Evolutionary conservation across 345 rosid species (phyloP), one percentile per base, ranked within the genome.

Genomic region (Linum lewisii): DNA sequence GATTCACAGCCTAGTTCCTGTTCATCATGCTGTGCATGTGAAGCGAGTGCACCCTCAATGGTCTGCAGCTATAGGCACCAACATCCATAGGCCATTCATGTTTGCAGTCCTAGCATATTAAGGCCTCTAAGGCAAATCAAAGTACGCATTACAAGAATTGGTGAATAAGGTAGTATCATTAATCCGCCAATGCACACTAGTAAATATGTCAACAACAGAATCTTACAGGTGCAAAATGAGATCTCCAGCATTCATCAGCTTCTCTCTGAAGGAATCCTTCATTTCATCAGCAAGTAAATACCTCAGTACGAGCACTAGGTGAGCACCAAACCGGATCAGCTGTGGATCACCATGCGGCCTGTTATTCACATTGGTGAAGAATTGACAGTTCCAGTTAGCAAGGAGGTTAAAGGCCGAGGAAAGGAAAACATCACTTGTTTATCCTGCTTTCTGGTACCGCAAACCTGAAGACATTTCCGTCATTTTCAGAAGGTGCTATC

Each of bases 301-400:
- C 68, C 99, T 81, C 70, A 89, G 87, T 73, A 89, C 99, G 72
- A 93, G 90, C 54, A 89, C 99, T 61, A 87, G 66, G 64, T 93
- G 99, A 58, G 97, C 97, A 47, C 99, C 97, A 63, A 93, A 93
- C 53, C 91, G 80, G 49, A 93, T 89, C 95, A 93, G 79, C 66
- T 93, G 91, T 71, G 97, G 89, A 80, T 93, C 94, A 60, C 95
- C 97, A 71, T 87, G 91, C 63, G 95, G 95, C 89, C 99, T 93
- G 82, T 21, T 69, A 44, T 24, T 21, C 47, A 58, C 22, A 24
- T 6, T 66, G 54, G 67, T 70, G 63, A 74, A 44, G 32, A 66
- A 51, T 36, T 5, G 34, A 29, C 5, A 3, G 34, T 29, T 50
- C 22, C 20, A 55, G 20, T 24, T 10, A 23, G 24, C 7, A 58